phyloP scores from a whole-genome alignment of 1,284 basidiomycete species.

The Pseudozyma thailandica region DNA sequence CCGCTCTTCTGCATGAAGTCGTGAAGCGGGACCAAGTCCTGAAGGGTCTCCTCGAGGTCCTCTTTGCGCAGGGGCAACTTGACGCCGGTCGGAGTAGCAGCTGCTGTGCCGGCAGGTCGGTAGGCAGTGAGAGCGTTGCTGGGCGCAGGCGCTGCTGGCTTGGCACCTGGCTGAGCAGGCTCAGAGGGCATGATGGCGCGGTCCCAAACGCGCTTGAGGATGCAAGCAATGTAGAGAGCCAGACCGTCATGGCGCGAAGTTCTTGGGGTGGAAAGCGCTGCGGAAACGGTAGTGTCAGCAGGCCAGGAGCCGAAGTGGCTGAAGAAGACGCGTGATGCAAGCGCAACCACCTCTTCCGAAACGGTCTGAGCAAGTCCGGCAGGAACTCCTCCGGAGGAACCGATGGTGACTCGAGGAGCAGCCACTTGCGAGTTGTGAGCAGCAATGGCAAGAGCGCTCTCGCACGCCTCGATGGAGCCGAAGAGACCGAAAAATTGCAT shows the following conservation, averaged over 20 bases:
- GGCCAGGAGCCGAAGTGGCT: slow-evolving; percentile 61
- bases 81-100: slow-evolving; percentile 2
- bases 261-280: slow-evolving; percentile 39
- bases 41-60: slow-evolving; percentile 53
- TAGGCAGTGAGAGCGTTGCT: slow-evolving; percentile 27
- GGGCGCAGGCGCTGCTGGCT: slow-evolving; percentile 9
- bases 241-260: slow-evolving; percentile 82
- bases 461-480: slow-evolving; percentile 75
- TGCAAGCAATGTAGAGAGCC: slow-evolving; percentile 83
- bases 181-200: slow-evolving; percentile 70
- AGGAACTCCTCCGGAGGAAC: slow-evolving; percentile 21
- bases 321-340: slow-evolving; percentile 64
- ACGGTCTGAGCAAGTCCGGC: slow-evolving; percentile 33
- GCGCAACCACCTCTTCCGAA: slow-evolving; percentile 59
- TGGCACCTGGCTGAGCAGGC: slow-evolving; percentile 39
- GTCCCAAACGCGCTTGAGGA: slow-evolving; percentile 88
- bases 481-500: slow-evolving; percentile 63
- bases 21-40: slow-evolving; percentile 53
- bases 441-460: slow-evolving; percentile 83
- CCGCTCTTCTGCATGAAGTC: slow-evolving; percentile 61
- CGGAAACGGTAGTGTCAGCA: slow-evolving; percentile 55
- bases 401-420: slow-evolving; percentile 35
- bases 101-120: slow-evolving; percentile 16
- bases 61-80: slow-evolving; percentile 43
- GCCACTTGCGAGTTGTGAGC: slow-evolving; percentile 65